Conservation (phyloP, 2,329 filamentous ascomycete genomes). For the Bisporella sp. region DNA sequence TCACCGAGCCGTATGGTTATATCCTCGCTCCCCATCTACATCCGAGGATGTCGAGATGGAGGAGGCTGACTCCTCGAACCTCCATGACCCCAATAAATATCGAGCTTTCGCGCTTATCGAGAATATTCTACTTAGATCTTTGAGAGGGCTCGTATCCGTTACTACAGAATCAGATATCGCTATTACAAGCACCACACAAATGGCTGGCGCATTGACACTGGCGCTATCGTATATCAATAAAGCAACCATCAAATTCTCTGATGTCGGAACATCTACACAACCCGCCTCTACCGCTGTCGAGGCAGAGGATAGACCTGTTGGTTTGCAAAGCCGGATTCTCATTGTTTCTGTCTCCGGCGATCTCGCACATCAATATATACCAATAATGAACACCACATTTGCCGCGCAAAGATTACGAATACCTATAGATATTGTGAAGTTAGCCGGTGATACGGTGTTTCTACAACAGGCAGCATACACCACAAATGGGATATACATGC, state of each 20-base stretch:
- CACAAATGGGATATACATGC: constrained; percentile 63
- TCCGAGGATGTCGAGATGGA: constrained; percentile 52
- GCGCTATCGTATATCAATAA: constrained; percentile 90
- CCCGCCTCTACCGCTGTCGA: constrained; percentile 12
- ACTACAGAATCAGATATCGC: constrained; percentile 60
- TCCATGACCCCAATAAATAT: constrained; percentile 71
- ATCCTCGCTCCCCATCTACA: constrained; percentile 50
- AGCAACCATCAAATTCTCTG: constrained; percentile 30
- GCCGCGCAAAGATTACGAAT: constrained; percentile 83
- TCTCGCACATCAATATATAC: constrained; percentile 85
- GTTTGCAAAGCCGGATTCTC: constrained; percentile 75
- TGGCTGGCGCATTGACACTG: constrained; percentile 84
- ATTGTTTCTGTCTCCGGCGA: constrained; percentile 84
- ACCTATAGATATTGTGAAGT: constrained; percentile 84
- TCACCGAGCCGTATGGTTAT: constrained; percentile 82
- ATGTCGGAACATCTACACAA: constrained; percentile 26
- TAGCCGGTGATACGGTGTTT: constrained; percentile 82
- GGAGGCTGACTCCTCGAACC: constrained; percentile 29
- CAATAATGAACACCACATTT: constrained; percentile 98
- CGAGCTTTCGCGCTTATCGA: constrained; percentile 87
- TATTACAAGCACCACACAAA: constrained; percentile 70
- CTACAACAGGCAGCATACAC: constrained; percentile 83
- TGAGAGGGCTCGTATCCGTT: constrained; percentile 63
- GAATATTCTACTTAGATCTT: constrained; percentile 65
- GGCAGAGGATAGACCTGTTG: constrained; percentile 28